Base-by-base conservation (phyloP, 2,329 filamentous ascomycete species). In the Verticillium tricorpus region DNA sequence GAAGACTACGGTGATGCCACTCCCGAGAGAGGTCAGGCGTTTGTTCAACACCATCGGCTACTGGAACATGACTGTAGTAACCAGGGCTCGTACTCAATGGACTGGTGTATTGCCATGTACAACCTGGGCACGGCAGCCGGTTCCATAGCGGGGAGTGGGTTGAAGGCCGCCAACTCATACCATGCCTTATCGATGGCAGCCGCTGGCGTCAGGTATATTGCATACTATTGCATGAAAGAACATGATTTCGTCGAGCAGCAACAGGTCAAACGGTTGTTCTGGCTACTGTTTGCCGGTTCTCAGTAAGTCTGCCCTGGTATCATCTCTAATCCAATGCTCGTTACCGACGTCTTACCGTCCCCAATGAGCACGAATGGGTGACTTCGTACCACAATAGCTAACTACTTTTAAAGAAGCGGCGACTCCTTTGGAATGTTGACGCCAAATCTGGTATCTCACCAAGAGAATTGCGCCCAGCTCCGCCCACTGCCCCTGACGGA, bases 91-190 rank as follows among this genome's bases (percentile, higher is more conserved):
- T 75, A 73, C 56, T 69, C 69, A 2, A 60, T 76, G 1, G 73
- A 77, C 56, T 75, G 73, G 66, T 74, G 73, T 62, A 69, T 74
- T 19, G 70, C 73, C 25, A 71, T 73, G 66, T 77, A 77, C 59
- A 74, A 77, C 39, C 60, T 76, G 4, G 69, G 71, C 3, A 67
- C 62, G 1, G 68, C 74, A 0, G 61, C 60, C 3, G 62, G 67
- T 52, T 50, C 45, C 19, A 22, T 50, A 22, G 45, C n/a, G 19
- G 19, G 17, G 12, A 22, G n/a, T 11, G 45, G 45, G 45, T 14
- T 50, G n/a, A 50, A 50, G 19, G 22, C 45, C 9, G 19, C 45
- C 7, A 50, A n/a, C 45, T 50, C 45, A 19, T 50, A 50, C 9
- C 45, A 50, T 25, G 19, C 45, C 9, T 11, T 50, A 2, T 50